A percentile compares a stretch with the other conserved stretches of the same genome.
Evolutionary conservation across 768 basidiomycete genomes (phyloP).

Genomic region (Kwoniella bestiolae): DNA sequence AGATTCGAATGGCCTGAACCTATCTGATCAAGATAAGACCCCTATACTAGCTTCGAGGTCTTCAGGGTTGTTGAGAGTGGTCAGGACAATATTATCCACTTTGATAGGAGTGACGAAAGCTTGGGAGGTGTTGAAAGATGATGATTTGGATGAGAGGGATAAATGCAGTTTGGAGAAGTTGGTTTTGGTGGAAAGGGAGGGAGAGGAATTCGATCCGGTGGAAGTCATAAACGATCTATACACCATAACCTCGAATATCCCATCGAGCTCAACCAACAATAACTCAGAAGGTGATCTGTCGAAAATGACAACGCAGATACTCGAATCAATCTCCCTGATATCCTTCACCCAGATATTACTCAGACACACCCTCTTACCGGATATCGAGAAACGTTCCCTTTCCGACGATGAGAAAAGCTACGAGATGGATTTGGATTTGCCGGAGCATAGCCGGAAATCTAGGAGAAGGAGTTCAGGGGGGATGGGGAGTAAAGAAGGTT

Average conservation of each 20-base stretch:
- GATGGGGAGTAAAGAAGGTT: constrained; percentile 3
- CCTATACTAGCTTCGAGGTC: constrained; percentile 75
- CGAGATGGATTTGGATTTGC: constrained; percentile 17
- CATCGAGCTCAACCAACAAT: background rate
- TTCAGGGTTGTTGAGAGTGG: constrained; percentile 72
- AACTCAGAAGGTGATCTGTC: no score
- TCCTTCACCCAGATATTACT: constrained; percentile 24
- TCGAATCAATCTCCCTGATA: constrained; percentile 18
- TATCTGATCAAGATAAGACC: constrained; percentile 68
- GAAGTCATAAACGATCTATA: constrained; percentile 29
- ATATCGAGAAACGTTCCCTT: constrained; percentile 5
- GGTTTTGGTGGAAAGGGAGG: background rate
- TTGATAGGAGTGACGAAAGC: constrained; percentile 60
- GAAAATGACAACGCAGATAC: constrained; percentile 1
- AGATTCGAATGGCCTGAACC: constrained; percentile 59
- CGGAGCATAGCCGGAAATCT: background rate
- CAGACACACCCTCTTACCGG: constrained; percentile 18
- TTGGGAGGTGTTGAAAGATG: constrained; percentile 31
- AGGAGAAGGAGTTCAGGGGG: background rate
- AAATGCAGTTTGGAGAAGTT: background rate
- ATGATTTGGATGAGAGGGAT: constrained; percentile 8
- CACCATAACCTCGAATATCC: background rate
- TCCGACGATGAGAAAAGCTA: constrained; percentile 13
- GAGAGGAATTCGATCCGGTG: constrained; percentile 16
- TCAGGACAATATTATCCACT: constrained; percentile 71